Percentiles rank a stretch among this genome's conserved stretches.
Conservation (phyloP, 352 stramenopile species). For the Globisporangium nunn region DNA sequence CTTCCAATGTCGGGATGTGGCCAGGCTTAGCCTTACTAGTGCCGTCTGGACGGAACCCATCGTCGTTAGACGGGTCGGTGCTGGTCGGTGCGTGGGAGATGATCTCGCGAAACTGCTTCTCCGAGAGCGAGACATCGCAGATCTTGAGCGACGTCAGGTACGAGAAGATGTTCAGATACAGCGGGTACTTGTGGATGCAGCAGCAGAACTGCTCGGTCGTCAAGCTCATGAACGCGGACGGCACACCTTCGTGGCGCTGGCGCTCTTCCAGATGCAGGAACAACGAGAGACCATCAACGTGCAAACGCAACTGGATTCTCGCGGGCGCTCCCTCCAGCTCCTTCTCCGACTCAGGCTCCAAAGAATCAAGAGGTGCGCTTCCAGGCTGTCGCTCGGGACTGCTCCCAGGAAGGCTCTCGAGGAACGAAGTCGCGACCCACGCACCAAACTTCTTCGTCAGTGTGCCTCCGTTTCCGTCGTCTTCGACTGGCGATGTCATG, state of each 20-base stretch:
- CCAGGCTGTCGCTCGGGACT: conserved; percentile 1
- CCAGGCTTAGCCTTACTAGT: conserved; percentile 4
- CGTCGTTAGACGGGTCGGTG: not conserved
- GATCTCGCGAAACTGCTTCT: conserved; percentile 61
- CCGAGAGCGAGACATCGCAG: conserved; percentile 48
- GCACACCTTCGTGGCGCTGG: conserved; percentile 19
- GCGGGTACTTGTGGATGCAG: conserved; percentile 60
- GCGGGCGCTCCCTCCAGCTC: conserved; percentile 25
- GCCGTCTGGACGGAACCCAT: not conserved
- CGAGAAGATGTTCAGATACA: conserved; percentile 62
- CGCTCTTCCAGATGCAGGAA: conserved; percentile 54
- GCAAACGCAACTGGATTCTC: conserved; percentile 66
- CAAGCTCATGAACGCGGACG: conserved; percentile 52
- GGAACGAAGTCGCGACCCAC: conserved; percentile 50
- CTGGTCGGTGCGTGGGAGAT: conserved; percentile 34
- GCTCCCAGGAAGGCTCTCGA: conserved; percentile 28
- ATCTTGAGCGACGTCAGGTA: conserved; percentile 74
- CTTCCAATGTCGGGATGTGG: conserved; percentile 51
- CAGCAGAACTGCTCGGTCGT: conserved; percentile 65
- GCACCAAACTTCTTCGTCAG: conserved; percentile 47
- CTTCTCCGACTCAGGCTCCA: conserved; percentile 9
- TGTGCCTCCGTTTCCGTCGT: conserved; percentile 20
- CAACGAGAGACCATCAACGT: conserved; percentile 58
- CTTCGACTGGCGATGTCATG: conserved; percentile 7
- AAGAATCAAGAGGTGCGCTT: conserved; percentile 16